Base-by-base conservation (phyloP, 2,329 filamentous ascomycete species). In the Aspergillus thermomutatus region DNA sequence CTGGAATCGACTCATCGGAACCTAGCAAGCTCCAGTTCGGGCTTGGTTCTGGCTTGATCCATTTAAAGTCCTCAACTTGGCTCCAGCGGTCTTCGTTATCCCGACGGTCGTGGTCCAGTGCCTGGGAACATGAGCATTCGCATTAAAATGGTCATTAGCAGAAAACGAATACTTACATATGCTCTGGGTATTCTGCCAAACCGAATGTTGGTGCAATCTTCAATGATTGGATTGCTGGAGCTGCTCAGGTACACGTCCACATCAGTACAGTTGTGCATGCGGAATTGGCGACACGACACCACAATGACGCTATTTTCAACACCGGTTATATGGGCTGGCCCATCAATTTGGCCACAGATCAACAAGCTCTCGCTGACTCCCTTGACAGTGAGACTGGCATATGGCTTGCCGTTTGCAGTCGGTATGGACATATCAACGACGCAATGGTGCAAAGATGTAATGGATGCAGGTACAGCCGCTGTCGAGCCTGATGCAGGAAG, bases 1-100 rank as follows among this genome's bases (percentile, higher is more conserved):
- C 83, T 0, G 75, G 64, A 11, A 93, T 75, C 25, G 82, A 82
- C 54, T 87, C 77, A 1, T 79, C 79, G 52, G 85, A 81, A 1
- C 84, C 78, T 23, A 97, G 65, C 2, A 91, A 75, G 34, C 80
- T 84, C 91, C 93, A 99, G 70, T 99, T 92, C 2, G 94, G 94
- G 69, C 91, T 97, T 28, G 85, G 85, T 56, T 90, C 91, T 17
- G 84, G 81, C 73, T 92, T 95, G 61, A 97, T 83, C 94, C 94
- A 97, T 76, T 96, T 96, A 80, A 99, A 99, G 72, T 99, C 94
- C 72, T 97, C 91, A 17, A 97, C 90, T 67, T 94, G 86, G 65
- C 92, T 83, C 91, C 91, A 99, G 66, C 89, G 84, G 70, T 96
- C 93, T 53, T 70, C 64, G 6, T 70, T 60, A 28, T 72, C 64